These are phyloP conservation scores for Claviceps arundinis DNA, from an alignment of 2,329 filamentous ascomycete genomes.

Conservation along the genomic window DNA sequence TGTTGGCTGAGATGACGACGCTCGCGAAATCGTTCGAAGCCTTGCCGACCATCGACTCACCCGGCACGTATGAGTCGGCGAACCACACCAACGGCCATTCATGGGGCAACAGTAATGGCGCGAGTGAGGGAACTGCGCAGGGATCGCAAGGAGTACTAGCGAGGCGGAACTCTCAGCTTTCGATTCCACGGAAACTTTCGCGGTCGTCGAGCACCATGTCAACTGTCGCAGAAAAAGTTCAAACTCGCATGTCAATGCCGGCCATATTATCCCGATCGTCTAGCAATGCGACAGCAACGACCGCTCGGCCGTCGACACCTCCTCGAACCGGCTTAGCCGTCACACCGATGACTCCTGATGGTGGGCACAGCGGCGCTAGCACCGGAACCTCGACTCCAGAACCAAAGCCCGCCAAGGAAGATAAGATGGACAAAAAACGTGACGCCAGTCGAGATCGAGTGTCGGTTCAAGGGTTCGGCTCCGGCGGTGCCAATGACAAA, in stretches of 20 bases:
- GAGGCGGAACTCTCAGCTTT: constrained; percentile 44
- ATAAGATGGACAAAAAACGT: constrained; percentile 28
- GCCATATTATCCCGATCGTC: constrained; percentile 37
- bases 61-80: constrained; percentile 37
- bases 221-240: constrained; percentile 40
- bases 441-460: constrained; percentile 42
- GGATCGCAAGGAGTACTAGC: constrained; percentile 19
- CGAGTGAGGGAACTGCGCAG: constrained; percentile 21
- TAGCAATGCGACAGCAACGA: constrained; percentile 32
- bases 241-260: constrained; percentile 72
- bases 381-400: constrained; percentile 29
- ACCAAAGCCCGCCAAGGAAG: constrained; percentile 22
- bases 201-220: constrained; percentile 44
- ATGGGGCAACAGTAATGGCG: constrained; percentile 19
- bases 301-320: constrained; percentile 37
- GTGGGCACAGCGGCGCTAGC: constrained; percentile 23
- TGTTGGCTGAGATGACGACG: constrained; percentile 64
- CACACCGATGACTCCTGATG: constrained; percentile 36
- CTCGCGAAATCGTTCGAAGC: constrained; percentile 61
- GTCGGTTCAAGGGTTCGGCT: constrained; percentile 58
- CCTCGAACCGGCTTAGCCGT: constrained; percentile 34
- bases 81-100: constrained; percentile 27
- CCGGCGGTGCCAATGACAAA: constrained; percentile 59
- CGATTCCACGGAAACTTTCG: constrained; percentile 25
- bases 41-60: constrained; percentile 65